Percentiles rank a stretch among this genome's conserved stretches.
Evolutionary conservation across 139 green algal species (phyloP).

Genomic region (Zygnema cylindricum): DNA sequence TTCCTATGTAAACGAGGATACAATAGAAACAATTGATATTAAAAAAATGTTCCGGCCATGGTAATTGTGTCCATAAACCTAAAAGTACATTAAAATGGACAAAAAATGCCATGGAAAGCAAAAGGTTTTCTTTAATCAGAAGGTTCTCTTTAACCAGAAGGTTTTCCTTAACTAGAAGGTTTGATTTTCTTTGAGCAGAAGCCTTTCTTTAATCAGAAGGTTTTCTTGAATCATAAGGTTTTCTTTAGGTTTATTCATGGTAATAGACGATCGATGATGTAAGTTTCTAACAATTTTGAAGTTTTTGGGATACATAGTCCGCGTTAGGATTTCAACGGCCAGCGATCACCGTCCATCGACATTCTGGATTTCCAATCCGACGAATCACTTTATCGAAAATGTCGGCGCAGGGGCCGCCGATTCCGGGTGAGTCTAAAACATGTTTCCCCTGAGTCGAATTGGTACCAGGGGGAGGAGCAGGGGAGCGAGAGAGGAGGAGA

Average conservation of each 20-base stretch:
- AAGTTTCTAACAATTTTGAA: not conserved
- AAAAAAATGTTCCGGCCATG: not conserved
- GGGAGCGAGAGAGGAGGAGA: too few species aligned
- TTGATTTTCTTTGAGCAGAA: too few species aligned
- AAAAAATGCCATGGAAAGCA: too few species aligned
- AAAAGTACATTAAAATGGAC: too few species aligned
- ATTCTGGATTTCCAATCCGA: slow-evolving; percentile 81
- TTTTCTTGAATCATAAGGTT: too few species aligned
- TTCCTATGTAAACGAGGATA: not conserved
- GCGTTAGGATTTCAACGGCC: not conserved
- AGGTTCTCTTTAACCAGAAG: not conserved
- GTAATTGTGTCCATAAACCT: too few species aligned
- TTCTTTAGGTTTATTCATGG: too few species aligned
- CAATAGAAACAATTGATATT: not conserved
- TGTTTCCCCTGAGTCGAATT: too few species aligned
- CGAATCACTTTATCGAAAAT: slow-evolving; percentile 72
- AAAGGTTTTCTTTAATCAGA: not conserved
- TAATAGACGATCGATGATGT: not conserved
- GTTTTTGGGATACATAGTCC: not conserved
- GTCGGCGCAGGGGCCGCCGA: slow-evolving; percentile 55
- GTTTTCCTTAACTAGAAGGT: too few species aligned
- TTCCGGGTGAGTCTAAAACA: slow-evolving; percentile 43
- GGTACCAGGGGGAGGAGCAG: too few species aligned
- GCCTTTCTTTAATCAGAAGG: too few species aligned
- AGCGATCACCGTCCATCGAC: slow-evolving; percentile 68